These are phyloP conservation scores for Albifimbria verrucaria DNA, from an alignment of 2,329 filamentous ascomycete species.

Conservation along the genomic window DNA sequence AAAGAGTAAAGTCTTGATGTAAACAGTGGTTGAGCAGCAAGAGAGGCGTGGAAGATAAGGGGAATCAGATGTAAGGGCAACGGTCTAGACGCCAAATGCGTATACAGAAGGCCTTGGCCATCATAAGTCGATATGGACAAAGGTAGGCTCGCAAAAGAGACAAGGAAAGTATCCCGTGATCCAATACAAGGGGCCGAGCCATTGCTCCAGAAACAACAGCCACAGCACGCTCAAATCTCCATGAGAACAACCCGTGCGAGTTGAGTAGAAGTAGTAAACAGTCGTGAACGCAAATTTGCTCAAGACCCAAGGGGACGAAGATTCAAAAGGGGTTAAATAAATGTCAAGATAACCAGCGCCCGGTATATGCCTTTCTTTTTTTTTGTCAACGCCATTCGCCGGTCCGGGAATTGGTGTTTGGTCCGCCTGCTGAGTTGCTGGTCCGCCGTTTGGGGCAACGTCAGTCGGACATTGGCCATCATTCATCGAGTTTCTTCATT, in stretches of 20 bases:
- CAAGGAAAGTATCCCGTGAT: neutral
- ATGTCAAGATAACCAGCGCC: constrained; percentile 34
- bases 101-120: no score
- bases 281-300: no score
- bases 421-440: constrained; percentile 30
- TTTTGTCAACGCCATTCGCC: constrained; percentile 38
- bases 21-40: no score
- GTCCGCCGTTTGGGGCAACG: constrained; percentile 26
- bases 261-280: neutral
- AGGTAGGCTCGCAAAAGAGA: neutral
- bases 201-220: no score
- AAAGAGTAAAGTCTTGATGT: no score
- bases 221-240: no score
- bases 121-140: neutral
- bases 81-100: no score
- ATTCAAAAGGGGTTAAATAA: constrained; percentile 22
- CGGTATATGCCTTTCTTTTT: constrained; percentile 33
- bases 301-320: constrained; percentile 16
- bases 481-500: constrained; percentile 5
- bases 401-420: constrained; percentile 29
- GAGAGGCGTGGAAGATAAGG: no score
- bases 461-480: constrained; percentile 20
- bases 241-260: no score
- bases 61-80: no score
- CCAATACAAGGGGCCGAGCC: no score